phyloP scores from a whole-genome alignment of 441 rosid genomes.

The Gossypium schwendimanii region DNA sequence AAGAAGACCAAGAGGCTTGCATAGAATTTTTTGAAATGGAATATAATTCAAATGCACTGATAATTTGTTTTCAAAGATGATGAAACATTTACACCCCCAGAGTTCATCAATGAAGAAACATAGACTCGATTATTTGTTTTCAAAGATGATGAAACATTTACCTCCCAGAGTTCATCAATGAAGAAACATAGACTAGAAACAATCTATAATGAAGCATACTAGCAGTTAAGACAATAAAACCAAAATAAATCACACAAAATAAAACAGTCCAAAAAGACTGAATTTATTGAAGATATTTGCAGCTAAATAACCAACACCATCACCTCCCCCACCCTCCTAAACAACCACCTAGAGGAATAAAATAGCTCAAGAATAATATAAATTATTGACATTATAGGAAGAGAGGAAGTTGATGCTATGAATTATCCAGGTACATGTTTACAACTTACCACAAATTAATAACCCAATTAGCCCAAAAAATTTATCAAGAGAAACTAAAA shows the following conservation, averaged over 20 bases:
- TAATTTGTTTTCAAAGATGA: not conserved
- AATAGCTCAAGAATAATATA: not conserved
- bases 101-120: not conserved
- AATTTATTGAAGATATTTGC: not conserved
- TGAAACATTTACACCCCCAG: not conserved
- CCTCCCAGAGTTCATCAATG: not conserved
- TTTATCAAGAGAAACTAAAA: not conserved
- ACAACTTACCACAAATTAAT: not conserved
- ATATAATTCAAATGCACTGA: not conserved
- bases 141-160: not conserved
- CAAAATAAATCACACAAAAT: not conserved
- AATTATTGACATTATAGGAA: not conserved
- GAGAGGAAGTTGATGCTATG: not conserved
- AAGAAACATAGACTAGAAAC: not conserved
- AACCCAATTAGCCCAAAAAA: constrained; percentile 9
- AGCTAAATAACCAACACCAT: not conserved
- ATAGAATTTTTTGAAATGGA: not conserved
- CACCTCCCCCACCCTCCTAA: not conserved
- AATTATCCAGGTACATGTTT: not conserved
- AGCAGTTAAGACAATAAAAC: not conserved
- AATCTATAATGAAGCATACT: not conserved
- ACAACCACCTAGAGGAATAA: not conserved
- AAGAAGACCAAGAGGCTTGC: not conserved
- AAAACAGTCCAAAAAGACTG: not conserved
- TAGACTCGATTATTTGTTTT: not conserved